These are phyloP conservation scores for Tetracentron sinense DNA, from an alignment of 164 flowering plant species.

Conservation along the genomic window DNA sequence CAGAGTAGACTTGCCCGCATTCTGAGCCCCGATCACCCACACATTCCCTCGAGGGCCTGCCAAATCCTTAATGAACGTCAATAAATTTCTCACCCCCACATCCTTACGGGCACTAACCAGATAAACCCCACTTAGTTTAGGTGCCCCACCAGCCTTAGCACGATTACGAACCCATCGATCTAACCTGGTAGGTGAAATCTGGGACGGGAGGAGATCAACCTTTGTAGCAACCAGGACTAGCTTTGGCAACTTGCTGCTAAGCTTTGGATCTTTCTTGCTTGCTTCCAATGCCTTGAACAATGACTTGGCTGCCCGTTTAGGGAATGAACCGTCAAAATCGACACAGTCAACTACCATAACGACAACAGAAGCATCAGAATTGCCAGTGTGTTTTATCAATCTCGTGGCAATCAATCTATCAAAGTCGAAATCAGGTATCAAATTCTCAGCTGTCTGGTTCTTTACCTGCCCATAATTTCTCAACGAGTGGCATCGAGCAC, in stretches of 20 bases:
- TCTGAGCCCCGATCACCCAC: constrained; percentile 97
- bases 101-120: constrained; percentile 86
- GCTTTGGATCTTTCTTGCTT: constrained; percentile 35
- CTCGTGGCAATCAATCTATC: constrained; percentile 74
- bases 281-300: constrained; percentile 69
- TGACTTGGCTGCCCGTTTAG: constrained; percentile 77
- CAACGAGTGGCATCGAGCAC: constrained; percentile 92
- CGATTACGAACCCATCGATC: constrained; percentile 93
- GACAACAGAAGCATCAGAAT: constrained; percentile 61
- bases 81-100: constrained; percentile 78
- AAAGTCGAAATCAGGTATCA: constrained; percentile 96
- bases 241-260: constrained; percentile 59
- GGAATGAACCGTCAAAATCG: constrained; percentile 97
- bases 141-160: constrained; percentile 83
- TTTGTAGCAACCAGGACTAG: constrained; percentile 91
- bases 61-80: constrained; percentile 66
- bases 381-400: constrained; percentile 63
- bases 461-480: constrained; percentile 95
- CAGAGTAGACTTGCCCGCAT: constrained; percentile 91
- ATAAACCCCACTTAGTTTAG: constrained; percentile 80
- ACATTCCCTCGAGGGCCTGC: constrained; percentile 98
- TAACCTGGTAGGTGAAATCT: constrained; percentile 78
- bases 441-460: constrained; percentile 71
- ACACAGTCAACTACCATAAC: constrained; percentile 97
- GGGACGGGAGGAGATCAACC: constrained; percentile 90